Evolutionary conservation across 768 basidiomycete genomes (phyloP).

Genomic region (Russula dissimulans): DNA sequence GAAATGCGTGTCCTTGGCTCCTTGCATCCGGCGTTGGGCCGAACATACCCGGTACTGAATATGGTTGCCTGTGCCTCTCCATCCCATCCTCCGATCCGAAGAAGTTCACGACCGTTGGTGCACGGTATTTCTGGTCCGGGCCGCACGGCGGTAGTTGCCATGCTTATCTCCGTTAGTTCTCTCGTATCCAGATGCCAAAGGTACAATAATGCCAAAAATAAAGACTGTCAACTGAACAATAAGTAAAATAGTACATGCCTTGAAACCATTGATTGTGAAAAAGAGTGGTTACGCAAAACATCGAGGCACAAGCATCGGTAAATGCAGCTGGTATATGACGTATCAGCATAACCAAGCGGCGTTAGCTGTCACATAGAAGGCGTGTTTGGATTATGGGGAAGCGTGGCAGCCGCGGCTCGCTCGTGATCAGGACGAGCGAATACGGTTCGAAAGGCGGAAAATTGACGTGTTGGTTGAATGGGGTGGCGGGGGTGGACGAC

Average conservation of each 20-base stretch:
- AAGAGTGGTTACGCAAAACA: background rate
- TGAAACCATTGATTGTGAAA: background rate
- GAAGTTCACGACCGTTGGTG: background rate
- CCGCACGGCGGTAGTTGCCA: background rate
- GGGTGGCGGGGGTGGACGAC: background rate
- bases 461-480: background rate
- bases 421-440: background rate
- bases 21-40: background rate
- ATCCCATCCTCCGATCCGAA: background rate
- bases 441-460: background rate
- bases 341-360: background rate
- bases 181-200: background rate
- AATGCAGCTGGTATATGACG: conserved; percentile 1
- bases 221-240: conserved; percentile 2
- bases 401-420: too few relatives aligned
- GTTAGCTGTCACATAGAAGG: background rate
- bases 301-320: background rate
- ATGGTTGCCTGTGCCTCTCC: background rate
- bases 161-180: background rate
- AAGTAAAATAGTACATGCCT: conserved; percentile 4
- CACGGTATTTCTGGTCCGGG: background rate
- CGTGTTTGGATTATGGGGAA: background rate
- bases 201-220: background rate
- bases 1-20: background rate
- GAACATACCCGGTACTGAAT: background rate